Conservation (phyloP, 176 grass and related monocot genomes). For the Hyparrhenia diplandra region DNA sequence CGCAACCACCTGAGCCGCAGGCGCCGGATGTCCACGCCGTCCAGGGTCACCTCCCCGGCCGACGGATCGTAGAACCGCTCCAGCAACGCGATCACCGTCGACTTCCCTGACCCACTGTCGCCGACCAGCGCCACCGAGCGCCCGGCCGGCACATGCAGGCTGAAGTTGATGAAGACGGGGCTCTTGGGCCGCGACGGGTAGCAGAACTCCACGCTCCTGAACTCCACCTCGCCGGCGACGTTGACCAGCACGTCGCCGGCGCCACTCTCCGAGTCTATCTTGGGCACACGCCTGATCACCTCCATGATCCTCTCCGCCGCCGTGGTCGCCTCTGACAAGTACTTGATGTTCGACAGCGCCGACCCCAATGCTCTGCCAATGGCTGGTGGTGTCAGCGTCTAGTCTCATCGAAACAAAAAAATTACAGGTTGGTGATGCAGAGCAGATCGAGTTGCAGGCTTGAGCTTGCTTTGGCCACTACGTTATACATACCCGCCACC, state of each 20-base stretch:
- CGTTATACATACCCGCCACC: slow-evolving; percentile 61
- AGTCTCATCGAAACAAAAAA: background rate
- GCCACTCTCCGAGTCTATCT: slow-evolving; percentile 69
- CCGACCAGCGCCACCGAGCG: slow-evolving; percentile 73
- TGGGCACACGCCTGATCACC: slow-evolving; percentile 61
- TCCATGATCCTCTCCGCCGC: slow-evolving; percentile 61
- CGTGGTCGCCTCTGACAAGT: slow-evolving; percentile 81
- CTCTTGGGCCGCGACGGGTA: slow-evolving; percentile 83
- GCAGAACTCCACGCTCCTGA: slow-evolving; percentile 65
- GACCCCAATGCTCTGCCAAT: slow-evolving; percentile 63
- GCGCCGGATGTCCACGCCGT: slow-evolving; percentile 69
- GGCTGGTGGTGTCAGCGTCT: too few species aligned
- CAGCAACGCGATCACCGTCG: slow-evolving; percentile 79
- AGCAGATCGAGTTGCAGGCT: too few species aligned
- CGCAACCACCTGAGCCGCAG: slow-evolving; percentile 87
- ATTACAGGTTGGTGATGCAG: background rate
- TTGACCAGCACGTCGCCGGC: slow-evolving; percentile 52
- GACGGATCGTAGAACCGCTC: slow-evolving; percentile 86
- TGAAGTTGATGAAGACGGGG: slow-evolving; percentile 67
- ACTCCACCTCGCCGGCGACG: slow-evolving; percentile 73
- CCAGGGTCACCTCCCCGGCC: slow-evolving; percentile 51
- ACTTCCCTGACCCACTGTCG: slow-evolving; percentile 88
- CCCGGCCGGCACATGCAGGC: slow-evolving; percentile 68
- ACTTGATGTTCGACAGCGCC: slow-evolving; percentile 78
- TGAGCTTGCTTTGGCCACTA: too few species aligned